These are phyloP conservation scores for Toxicodendron radicans DNA, from an alignment of 345 rosid genomes.

Conservation along the genomic window DNA sequence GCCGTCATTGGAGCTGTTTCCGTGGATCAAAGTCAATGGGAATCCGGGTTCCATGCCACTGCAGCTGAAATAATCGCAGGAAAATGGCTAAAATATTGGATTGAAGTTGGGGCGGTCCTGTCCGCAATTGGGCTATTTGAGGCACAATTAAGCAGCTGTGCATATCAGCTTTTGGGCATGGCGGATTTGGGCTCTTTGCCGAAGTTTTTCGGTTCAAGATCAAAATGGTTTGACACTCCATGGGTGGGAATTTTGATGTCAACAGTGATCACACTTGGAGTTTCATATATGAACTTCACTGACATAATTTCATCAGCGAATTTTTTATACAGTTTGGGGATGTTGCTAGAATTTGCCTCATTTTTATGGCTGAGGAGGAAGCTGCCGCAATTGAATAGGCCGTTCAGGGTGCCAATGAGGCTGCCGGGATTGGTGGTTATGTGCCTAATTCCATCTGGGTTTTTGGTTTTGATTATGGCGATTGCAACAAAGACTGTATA, in stretches of 20 bases:
- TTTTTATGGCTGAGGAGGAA: slow-evolving; percentile 55
- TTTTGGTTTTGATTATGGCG: slow-evolving; percentile 43
- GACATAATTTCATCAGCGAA: slow-evolving; percentile 49
- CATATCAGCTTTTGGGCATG: slow-evolving; percentile 66
- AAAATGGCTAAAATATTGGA: slow-evolving; percentile 70
- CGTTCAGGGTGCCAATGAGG: slow-evolving; percentile 42
- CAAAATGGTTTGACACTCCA: slow-evolving; percentile 48
- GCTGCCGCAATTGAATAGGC: slow-evolving; percentile 37
- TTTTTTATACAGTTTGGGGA: slow-evolving; percentile 52
- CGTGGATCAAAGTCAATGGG: slow-evolving; percentile 64
- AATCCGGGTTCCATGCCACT: slow-evolving; percentile 50
- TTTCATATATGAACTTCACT: slow-evolving; percentile 43
- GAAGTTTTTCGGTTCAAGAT: slow-evolving; percentile 32
- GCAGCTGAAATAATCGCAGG: slow-evolving; percentile 75
- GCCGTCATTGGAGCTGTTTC: slow-evolving; percentile 67
- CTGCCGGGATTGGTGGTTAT: slow-evolving; percentile 40
- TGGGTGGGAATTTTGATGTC: slow-evolving; percentile 52
- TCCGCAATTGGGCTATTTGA: slow-evolving; percentile 74
- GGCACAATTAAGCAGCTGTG: slow-evolving; percentile 79
- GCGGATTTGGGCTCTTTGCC: slow-evolving; percentile 58
- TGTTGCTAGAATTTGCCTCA: slow-evolving; percentile 54
- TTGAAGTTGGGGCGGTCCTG: slow-evolving; percentile 64
- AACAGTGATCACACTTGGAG: slow-evolving; percentile 38
- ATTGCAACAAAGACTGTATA: slow-evolving; percentile 44
- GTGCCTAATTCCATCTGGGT: slow-evolving; percentile 55